Evolutionary conservation across 768 basidiomycete genomes (phyloP).

Genomic region (Termitomyces sp.): DNA sequence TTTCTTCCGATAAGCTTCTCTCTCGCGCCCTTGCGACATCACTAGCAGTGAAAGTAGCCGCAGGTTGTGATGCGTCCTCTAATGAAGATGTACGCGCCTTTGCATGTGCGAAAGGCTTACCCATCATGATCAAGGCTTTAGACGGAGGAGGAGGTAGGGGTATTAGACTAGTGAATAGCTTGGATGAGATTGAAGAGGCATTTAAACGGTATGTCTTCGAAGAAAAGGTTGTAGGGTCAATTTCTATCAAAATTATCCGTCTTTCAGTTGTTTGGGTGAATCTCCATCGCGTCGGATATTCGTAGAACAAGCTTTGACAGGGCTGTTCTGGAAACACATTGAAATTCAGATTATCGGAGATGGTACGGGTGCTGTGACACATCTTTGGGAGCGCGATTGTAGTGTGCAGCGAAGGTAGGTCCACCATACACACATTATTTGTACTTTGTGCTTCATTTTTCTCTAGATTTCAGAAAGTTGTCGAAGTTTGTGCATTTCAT

Average conservation of each 20-base stretch:
- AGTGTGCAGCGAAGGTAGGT: slow-evolving; percentile 78
- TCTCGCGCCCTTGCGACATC: slow-evolving; percentile 27
- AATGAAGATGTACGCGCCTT: slow-evolving; percentile 22
- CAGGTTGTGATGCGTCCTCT: slow-evolving; percentile 22
- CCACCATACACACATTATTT: neutral
- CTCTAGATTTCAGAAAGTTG: slow-evolving; percentile 67
- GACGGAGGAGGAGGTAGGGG: slow-evolving; percentile 89
- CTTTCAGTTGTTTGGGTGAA: slow-evolving; percentile 28
- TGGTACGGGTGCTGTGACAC: slow-evolving; percentile 68
- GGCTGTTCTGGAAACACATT: slow-evolving; percentile 72
- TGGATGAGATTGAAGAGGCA: slow-evolving; percentile 64
- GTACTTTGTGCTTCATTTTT: neutral
- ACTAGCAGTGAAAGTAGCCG: slow-evolving; percentile 23
- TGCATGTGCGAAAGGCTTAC: slow-evolving; percentile 23
- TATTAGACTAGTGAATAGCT: slow-evolving; percentile 78
- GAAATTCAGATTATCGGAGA: slow-evolving; percentile 87
- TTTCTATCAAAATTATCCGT: neutral
- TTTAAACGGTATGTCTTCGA: slow-evolving; percentile 47
- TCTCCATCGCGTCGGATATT: slow-evolving; percentile 50
- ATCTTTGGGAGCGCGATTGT: slow-evolving; percentile 89
- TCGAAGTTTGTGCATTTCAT: slow-evolving; percentile 48
- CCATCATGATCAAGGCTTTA: slow-evolving; percentile 86
- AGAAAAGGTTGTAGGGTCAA: neutral
- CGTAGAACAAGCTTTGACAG: slow-evolving; percentile 80
- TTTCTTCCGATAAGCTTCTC: slow-evolving; percentile 42